These are phyloP conservation scores for Fusarium sp. DNA, from an alignment of 2,329 filamentous ascomycete genomes.

Conservation along the genomic window DNA sequence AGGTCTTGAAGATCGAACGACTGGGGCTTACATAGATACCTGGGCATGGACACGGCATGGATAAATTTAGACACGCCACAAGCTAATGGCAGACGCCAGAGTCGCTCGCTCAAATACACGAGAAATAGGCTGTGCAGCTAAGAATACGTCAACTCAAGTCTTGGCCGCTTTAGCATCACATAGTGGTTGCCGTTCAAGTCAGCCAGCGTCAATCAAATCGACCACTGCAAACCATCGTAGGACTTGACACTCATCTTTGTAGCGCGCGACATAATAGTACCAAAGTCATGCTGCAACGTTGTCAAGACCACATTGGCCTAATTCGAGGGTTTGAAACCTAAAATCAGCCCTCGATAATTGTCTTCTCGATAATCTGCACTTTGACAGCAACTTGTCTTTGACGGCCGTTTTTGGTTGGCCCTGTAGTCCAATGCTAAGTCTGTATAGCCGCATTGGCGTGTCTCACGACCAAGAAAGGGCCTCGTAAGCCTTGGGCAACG, in stretches of 20 bases:
- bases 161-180: background rate
- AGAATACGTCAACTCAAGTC: background rate
- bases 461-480: slow-evolving; percentile 24
- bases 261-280: background rate
- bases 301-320: slow-evolving; percentile 11
- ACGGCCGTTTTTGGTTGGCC: slow-evolving; percentile 3
- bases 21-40: background rate
- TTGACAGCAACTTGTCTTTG: slow-evolving; percentile 22
- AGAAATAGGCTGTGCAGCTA: slow-evolving; percentile 19
- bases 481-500: slow-evolving; percentile 9
- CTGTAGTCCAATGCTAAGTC: slow-evolving; percentile 1
- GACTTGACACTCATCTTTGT: background rate
- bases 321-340: slow-evolving; percentile 6
- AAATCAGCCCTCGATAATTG: slow-evolving; percentile 1
- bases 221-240: background rate
- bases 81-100: slow-evolving; percentile 17
- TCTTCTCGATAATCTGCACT: slow-evolving; percentile 14
- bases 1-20: slow-evolving; percentile 12
- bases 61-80: slow-evolving; percentile 33
- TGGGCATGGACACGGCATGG: slow-evolving; percentile 7
- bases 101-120: slow-evolving; percentile 20
- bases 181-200: background rate
- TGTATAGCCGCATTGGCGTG: slow-evolving; percentile 25
- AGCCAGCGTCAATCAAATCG: background rate
- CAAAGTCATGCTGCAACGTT: background rate